These are phyloP conservation scores for Fusarium coicis DNA, from an alignment of 2,329 filamentous ascomycete genomes.

Conservation along the genomic window DNA sequence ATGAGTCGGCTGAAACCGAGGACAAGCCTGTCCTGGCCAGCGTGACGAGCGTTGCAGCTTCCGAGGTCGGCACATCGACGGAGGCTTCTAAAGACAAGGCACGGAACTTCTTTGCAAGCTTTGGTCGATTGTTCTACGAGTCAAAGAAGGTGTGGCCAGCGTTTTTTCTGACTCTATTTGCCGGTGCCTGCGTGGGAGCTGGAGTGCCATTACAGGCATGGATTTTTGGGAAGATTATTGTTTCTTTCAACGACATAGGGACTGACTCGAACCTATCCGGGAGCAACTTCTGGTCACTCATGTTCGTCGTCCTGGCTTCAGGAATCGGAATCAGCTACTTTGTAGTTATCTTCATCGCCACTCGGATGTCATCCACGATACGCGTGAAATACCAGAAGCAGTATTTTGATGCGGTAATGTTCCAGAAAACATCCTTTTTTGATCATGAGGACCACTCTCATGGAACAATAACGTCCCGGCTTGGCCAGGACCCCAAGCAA, in stretches of 20 bases:
- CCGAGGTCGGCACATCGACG: constrained; percentile 45
- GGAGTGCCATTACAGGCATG: constrained; percentile 63
- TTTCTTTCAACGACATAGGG: constrained; percentile 57
- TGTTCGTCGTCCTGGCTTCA: constrained; percentile 71
- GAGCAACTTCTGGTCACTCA: constrained; percentile 71
- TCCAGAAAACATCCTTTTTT: constrained; percentile 69
- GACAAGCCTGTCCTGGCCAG: constrained; percentile 54
- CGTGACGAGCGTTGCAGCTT: constrained; percentile 58
- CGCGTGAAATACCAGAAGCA: constrained; percentile 67
- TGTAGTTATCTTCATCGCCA: constrained; percentile 51
- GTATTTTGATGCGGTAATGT: constrained; percentile 70
- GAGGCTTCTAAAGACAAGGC: constrained; percentile 45
- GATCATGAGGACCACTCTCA: constrained; percentile 69
- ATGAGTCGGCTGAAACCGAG: constrained; percentile 54
- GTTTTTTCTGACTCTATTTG: constrained; percentile 61
- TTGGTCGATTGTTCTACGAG: constrained; percentile 67
- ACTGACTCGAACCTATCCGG: constrained; percentile 50
- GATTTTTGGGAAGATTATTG: constrained; percentile 65
- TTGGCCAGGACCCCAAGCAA: constrained; percentile 67
- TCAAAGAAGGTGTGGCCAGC: constrained; percentile 62
- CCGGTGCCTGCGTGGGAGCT: constrained; percentile 56
- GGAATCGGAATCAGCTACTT: constrained; percentile 65
- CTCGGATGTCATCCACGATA: constrained; percentile 58
- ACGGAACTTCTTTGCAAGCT: constrained; percentile 61
- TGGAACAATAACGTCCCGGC: constrained; percentile 67